A percentile compares a stretch with the other conserved stretches of the same genome.
Evolutionary conservation across 2,329 filamentous ascomycete genomes (phyloP).

Genomic region (Diplodia sapinea): DNA sequence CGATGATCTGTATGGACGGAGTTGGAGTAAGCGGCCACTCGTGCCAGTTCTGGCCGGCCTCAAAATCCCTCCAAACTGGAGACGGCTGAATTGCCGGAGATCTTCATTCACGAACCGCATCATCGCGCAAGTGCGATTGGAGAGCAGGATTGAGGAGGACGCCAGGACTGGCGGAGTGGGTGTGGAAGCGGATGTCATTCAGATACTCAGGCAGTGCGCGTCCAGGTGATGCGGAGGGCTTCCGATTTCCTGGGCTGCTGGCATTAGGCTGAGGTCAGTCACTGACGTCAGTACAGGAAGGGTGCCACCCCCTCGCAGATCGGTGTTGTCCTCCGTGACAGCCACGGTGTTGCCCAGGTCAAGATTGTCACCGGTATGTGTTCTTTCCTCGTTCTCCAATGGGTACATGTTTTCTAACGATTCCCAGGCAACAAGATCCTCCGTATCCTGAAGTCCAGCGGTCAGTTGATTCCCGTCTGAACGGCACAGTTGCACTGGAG

Average conservation of each 20-base stretch:
- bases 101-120: not conserved
- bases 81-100: not conserved
- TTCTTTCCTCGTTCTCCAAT: not conserved
- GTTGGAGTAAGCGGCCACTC: no score
- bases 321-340: conserved; percentile 97
- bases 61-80: not conserved
- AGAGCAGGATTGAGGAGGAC: not conserved
- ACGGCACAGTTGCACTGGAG: conserved; percentile 46
- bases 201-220: not conserved
- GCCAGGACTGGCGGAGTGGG: not conserved
- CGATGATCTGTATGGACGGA: not conserved
- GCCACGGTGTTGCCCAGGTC: conserved; percentile 97
- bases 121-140: not conserved
- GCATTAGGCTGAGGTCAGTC: not conserved
- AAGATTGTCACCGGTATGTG: conserved; percentile 91
- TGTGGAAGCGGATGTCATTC: not conserved
- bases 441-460: conserved; percentile 95
- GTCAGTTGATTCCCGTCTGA: conserved; percentile 70
- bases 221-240: not conserved
- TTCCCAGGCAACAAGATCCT: conserved; percentile 92
- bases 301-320: conserved; percentile 92
- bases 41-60: not conserved
- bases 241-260: not conserved
- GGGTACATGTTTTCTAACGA: not conserved
- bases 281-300: conserved; percentile 68